Evolutionary conservation across 2,329 filamentous ascomycete species (phyloP).

Genomic region (Sporothrix phasma): DNA sequence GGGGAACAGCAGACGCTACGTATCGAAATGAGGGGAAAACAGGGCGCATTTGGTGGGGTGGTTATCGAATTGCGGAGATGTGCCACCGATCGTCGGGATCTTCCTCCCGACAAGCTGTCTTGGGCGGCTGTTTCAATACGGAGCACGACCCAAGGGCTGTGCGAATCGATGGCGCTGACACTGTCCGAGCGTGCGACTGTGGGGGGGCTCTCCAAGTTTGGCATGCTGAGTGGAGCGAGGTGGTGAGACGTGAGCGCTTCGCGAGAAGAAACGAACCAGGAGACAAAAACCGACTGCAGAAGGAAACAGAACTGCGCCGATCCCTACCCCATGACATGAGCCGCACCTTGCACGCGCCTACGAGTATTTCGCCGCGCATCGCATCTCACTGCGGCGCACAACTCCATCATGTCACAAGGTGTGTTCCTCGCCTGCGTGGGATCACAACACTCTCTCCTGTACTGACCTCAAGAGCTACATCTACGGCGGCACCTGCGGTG

Average conservation of each 20-base stretch:
- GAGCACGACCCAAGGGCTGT: neutral
- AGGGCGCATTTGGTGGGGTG: neutral
- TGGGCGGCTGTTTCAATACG: too few relatives aligned
- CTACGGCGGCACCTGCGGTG: neutral
- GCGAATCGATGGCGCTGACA: neutral
- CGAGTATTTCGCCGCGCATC: neutral
- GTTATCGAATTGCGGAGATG: neutral
- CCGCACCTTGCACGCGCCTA: neutral
- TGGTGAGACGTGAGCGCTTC: neutral
- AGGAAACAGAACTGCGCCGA: too few relatives aligned
- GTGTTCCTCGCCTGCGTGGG: neutral
- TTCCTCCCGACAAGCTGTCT: too few relatives aligned
- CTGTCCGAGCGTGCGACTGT: neutral
- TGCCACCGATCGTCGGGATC: neutral
- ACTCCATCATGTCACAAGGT: slow-evolving; percentile 1
- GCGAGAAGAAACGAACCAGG: neutral
- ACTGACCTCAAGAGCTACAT: neutral
- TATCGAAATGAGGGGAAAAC: neutral
- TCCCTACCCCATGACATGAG: neutral
- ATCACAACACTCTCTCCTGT: too few relatives aligned
- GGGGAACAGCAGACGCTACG: neutral
- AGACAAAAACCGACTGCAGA: neutral
- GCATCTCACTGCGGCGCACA: neutral
- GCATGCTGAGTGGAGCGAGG: neutral
- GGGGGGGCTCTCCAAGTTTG: neutral